phyloP scores from a whole-genome alignment of 139 green algal species.

The Chlorella vulgaris region DNA sequence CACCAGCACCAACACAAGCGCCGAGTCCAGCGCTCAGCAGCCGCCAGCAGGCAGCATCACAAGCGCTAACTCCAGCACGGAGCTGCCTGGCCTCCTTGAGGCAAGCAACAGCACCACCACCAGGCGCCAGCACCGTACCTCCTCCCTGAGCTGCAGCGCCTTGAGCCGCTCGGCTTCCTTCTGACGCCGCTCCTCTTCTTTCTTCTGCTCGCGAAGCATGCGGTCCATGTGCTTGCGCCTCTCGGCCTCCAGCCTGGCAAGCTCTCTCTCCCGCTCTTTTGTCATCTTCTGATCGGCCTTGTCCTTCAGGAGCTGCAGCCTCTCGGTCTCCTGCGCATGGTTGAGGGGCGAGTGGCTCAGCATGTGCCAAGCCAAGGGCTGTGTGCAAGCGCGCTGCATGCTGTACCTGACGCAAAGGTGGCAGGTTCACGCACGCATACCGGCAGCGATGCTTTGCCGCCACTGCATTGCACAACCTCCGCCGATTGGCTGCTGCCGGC shows the following conservation, averaged over 20 bases:
- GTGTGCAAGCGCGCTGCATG: background rate
- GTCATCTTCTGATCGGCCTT: conserved; percentile 34
- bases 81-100: conserved; percentile 8
- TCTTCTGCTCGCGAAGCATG: conserved; percentile 11
- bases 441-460: no score
- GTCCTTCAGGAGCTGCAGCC: conserved; percentile 39
- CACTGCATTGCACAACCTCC: no score
- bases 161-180: conserved; percentile 46
- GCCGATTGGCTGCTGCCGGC: no score
- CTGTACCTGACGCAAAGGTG: no score
- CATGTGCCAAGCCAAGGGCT: background rate
- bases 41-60: no score
- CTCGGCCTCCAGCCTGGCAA: conserved; percentile 49
- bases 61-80: background rate
- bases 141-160: conserved; percentile 22
- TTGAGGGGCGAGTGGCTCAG: background rate
- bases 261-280: conserved; percentile 52
- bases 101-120: background rate
- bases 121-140: background rate
- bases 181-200: conserved; percentile 46
- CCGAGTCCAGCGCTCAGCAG: no score
- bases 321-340: conserved; percentile 36
- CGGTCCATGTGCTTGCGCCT: conserved; percentile 47
- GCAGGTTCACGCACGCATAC: no score
- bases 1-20: no score